phyloP scores from a whole-genome alignment of 1,139 yeast genomes.

The Yamadazyma spencermartinsiae region DNA sequence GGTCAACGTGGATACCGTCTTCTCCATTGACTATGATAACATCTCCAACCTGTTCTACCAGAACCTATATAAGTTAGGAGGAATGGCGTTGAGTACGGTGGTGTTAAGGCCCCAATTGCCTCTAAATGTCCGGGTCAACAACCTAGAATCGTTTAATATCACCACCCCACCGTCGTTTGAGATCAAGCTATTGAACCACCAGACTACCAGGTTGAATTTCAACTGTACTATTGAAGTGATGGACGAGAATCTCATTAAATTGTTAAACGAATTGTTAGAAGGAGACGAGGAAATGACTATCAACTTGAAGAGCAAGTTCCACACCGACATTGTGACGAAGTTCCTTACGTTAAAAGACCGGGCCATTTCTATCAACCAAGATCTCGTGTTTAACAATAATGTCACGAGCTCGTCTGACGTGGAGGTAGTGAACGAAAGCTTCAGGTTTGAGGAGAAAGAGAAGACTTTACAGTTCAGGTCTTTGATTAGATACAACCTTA shows the following conservation, averaged over 20 bases:
- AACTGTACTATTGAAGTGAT: conserved; percentile 14
- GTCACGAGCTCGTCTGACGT: conserved; percentile 3
- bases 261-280: conserved; percentile 14
- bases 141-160: conserved; percentile 15
- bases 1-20: conserved; percentile 25
- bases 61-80: conserved; percentile 19
- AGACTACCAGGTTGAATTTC: conserved; percentile 12
- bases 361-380: conserved; percentile 13
- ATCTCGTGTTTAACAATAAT: conserved; percentile 14
- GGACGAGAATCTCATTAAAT: conserved; percentile 14
- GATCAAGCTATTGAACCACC: conserved; percentile 11
- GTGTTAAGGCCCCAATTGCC: conserved; percentile 13
- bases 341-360: conserved; percentile 10
- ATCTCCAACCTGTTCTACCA: conserved; percentile 23
- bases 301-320: conserved; percentile 12
- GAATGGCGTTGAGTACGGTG: conserved; percentile 11
- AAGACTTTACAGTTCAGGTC: conserved; percentile 4
- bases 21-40: conserved; percentile 26
- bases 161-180: conserved; percentile 12
- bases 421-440: neutral
- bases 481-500: conserved; percentile 4
- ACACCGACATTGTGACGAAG: conserved; percentile 11
- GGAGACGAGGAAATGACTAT: conserved; percentile 12
- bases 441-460: conserved; percentile 4
- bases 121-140: conserved; percentile 12